Evolutionary conservation across 495 filamentous ascomycete genomes (phyloP).

Genomic region (Neohortaea acidophila): DNA sequence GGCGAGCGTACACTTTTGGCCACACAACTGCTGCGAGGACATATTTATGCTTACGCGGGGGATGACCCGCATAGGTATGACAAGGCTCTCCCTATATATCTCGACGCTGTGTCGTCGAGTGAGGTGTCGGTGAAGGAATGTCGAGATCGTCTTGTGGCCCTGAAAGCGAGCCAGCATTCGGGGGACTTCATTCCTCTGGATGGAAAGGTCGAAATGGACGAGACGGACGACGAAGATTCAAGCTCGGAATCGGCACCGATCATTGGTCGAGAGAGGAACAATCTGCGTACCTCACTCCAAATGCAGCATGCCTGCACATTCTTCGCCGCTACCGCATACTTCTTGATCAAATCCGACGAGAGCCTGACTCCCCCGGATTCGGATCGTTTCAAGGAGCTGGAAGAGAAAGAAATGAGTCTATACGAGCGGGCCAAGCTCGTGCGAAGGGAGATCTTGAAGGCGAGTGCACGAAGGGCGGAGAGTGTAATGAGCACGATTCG

Average conservation of each 20-base stretch:
- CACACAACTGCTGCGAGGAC: constrained; percentile 49
- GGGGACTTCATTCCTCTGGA: no score
- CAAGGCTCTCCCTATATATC: constrained; percentile 55
- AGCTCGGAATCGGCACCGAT: constrained; percentile 31
- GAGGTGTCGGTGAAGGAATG: constrained; percentile 45
- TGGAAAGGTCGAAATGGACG: constrained; percentile 14
- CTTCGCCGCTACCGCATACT: constrained; percentile 70
- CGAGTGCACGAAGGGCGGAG: constrained; percentile 20
- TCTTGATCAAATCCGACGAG: constrained; percentile 58
- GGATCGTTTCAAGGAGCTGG: constrained; percentile 46
- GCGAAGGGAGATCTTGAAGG: constrained; percentile 53
- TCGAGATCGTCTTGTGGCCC: constrained; percentile 41
- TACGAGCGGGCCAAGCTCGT: constrained; percentile 67
- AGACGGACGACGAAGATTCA: constrained; percentile 30
- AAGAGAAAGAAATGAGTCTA: constrained; percentile 50
- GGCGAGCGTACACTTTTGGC: constrained; percentile 53
- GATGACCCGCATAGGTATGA: constrained; percentile 25
- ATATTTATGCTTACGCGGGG: constrained; percentile 53
- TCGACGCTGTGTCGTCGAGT: constrained; percentile 39
- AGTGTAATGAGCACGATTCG: constrained; percentile 38
- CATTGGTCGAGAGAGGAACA: constrained; percentile 45
- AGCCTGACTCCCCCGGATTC: constrained; percentile 47
- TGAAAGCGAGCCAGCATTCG: constrained; percentile 31
- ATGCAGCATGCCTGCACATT: constrained; percentile 69
- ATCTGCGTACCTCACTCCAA: constrained; percentile 57